phyloP scores from a whole-genome alignment of 257 asterid species.

The Lantana camara region DNA sequence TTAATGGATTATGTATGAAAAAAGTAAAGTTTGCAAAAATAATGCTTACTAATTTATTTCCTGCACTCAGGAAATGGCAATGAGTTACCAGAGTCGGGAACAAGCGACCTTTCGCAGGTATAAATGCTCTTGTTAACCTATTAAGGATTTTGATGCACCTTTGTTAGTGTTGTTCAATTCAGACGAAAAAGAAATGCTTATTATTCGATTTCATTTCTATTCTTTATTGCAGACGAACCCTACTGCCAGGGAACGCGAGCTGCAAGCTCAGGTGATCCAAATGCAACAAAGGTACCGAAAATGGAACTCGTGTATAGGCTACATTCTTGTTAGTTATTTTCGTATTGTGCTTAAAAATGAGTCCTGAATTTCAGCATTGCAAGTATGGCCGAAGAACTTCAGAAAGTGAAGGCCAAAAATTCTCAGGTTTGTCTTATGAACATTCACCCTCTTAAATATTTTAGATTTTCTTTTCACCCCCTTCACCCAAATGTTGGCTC shows the following conservation, averaged over 20 bases:
- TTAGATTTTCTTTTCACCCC: no score
- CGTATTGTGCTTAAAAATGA: conserved; percentile 23
- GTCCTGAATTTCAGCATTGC: conserved; percentile 51
- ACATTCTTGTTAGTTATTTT: not conserved
- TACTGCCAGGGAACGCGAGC: conserved; percentile 63
- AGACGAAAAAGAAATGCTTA: not conserved
- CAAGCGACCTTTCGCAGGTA: conserved; percentile 65
- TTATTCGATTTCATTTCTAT: conserved; percentile 19
- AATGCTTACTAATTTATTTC: no score
- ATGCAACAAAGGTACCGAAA: conserved; percentile 69
- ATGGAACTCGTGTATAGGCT: conserved; percentile 1
- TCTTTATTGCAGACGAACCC: conserved; percentile 42
- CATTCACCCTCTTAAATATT: no score
- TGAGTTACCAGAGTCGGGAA: conserved; percentile 56
- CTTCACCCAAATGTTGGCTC: no score
- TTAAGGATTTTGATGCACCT: not conserved
- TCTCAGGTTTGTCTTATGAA: conserved; percentile 68
- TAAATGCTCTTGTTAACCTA: not conserved
- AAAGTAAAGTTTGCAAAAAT: no score
- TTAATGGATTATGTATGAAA: no score
- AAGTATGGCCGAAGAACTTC: conserved; percentile 71
- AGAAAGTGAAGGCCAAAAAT: conserved; percentile 66
- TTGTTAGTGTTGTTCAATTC: not conserved
- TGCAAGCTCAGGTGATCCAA: conserved; percentile 68
- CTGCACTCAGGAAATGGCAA: conserved; percentile 46